Evolutionary conservation across 495 filamentous ascomycete genomes (phyloP).

Genomic region (Hypoxylon lienhwacheense): DNA sequence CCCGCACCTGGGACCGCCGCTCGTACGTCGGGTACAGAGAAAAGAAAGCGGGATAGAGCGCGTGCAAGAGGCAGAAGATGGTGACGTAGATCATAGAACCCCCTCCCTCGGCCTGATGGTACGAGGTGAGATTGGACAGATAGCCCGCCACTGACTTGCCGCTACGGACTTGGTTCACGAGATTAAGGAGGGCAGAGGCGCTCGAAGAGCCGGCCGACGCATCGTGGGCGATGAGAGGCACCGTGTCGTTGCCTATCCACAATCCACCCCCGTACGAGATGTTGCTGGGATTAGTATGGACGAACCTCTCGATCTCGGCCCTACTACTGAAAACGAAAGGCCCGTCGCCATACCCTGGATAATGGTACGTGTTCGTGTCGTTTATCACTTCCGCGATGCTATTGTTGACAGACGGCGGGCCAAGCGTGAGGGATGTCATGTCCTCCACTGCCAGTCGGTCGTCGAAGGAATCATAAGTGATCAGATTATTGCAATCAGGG

Average conservation of each 20-base stretch:
- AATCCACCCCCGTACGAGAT: conserved; percentile 68
- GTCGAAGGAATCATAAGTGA: conserved; percentile 13
- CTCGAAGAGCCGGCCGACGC: conserved; percentile 43
- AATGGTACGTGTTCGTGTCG: not conserved
- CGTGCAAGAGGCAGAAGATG: conserved; percentile 65
- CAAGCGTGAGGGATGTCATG: not conserved
- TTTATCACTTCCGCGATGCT: conserved; percentile 14
- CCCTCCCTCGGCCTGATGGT: conserved; percentile 56
- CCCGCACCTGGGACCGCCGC: conserved; percentile 65
- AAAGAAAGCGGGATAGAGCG: conserved; percentile 71
- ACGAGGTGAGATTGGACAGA: conserved; percentile 58
- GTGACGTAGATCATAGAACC: conserved; percentile 60
- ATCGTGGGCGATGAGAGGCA: conserved; percentile 58
- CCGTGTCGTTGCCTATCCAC: conserved; percentile 47
- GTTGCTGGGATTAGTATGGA: conserved; percentile 55
- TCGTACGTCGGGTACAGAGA: conserved; percentile 72
- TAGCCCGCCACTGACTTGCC: conserved; percentile 54
- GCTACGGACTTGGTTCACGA: conserved; percentile 35
- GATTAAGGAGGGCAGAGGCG: conserved; percentile 54
- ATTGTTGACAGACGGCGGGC: conserved; percentile 18
- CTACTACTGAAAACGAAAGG: conserved; percentile 46
- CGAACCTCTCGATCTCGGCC: conserved; percentile 60
- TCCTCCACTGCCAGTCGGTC: not conserved
- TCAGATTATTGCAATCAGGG: conserved; percentile 23
- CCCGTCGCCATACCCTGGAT: conserved; percentile 9